Evolutionary conservation across 177 flowering plant genomes (phyloP), one percentile per base, ranked within the genome.

Genomic region (Vitis hybrid): DNA sequence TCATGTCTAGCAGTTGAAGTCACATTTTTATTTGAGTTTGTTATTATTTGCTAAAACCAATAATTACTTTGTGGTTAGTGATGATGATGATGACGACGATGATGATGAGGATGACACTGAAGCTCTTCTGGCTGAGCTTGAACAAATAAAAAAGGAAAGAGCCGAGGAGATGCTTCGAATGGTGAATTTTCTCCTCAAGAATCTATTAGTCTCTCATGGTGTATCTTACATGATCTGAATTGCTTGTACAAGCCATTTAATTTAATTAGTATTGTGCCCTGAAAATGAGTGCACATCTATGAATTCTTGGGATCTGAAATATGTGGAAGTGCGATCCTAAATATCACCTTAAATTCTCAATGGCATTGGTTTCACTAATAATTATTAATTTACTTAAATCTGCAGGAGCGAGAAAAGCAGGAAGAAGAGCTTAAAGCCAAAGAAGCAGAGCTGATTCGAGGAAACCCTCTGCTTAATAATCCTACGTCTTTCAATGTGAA

Each of bases 111-210:
- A 94, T 82, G 94, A 90, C 70, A 86, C 89, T n/a, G 93, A 86
- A 83, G 98, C 97, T 71, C 89, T 94, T 31, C 49, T 90, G 82
- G 94, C 92, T 61, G 98, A 92, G 84, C 98, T 94, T 73, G 97
- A 89, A 74, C 88, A 80, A 53, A 87, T 94, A 75, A 89, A 81
- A 86, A 94, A 88, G 78, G 98, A 94, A 80, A 92, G 89, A 75
- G 90, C 89, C 5, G 98, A 94, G 78, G 97, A 91, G 81, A 92
- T 85, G 70, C 82, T 83, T 8, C 84, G 88, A 51, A 82, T 86
- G 90, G 98, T 89, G 68, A 65, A 80, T 52, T 20, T 45, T 70
- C 11, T 48, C 22, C 29, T 26, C 48, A 26, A 9, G 7, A 15
- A 49, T 51, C 51, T 50, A 11, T 26, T 50, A n/a, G 10, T 26